Conservation (phyloP, 1,139 yeast species). For the Entelexis paramagnoliae region DNA sequence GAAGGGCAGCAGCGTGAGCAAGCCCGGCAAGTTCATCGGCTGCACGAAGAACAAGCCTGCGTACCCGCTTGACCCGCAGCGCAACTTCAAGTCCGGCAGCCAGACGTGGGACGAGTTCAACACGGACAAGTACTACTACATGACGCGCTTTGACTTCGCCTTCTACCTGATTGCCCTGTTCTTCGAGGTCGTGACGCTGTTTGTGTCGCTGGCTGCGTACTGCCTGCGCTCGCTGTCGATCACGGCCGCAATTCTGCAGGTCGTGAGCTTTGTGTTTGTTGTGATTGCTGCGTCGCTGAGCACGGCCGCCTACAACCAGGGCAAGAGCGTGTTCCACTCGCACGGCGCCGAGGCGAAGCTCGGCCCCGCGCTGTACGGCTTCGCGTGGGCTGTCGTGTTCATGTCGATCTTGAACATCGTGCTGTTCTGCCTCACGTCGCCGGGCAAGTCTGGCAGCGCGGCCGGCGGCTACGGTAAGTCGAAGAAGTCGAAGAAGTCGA, state of each 20-base stretch:
- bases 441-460: slow-evolving; percentile 10
- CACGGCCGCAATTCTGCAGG: slow-evolving; percentile 30
- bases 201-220: slow-evolving; percentile 34
- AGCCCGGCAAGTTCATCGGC: slow-evolving; percentile 32
- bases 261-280: slow-evolving; percentile 44
- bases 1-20: slow-evolving; percentile 27
- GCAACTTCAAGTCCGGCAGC: slow-evolving; percentile 39
- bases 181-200: slow-evolving; percentile 44
- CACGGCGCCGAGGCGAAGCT: slow-evolving; percentile 41
- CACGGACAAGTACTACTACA: slow-evolving; percentile 47
- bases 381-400: slow-evolving; percentile 53
- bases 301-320: slow-evolving; percentile 58
- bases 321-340: slow-evolving; percentile 45
- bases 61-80: slow-evolving; percentile 55
- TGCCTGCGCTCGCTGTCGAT: slow-evolving; percentile 29
- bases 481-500: slow-evolving; percentile 5
- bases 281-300: slow-evolving; percentile 49
- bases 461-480: slow-evolving; percentile 6
- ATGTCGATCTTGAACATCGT: slow-evolving; percentile 35
- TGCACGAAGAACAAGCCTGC: slow-evolving; percentile 48
- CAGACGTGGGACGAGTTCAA: slow-evolving; percentile 42
- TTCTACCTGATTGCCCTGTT: slow-evolving; percentile 51
- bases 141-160: slow-evolving; percentile 59
- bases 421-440: slow-evolving; percentile 26
- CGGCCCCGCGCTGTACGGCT: slow-evolving; percentile 52